Evolutionary conservation across 1,139 yeast genomes (phyloP).

Genomic region (Geotrichum cucujoidarum): DNA sequence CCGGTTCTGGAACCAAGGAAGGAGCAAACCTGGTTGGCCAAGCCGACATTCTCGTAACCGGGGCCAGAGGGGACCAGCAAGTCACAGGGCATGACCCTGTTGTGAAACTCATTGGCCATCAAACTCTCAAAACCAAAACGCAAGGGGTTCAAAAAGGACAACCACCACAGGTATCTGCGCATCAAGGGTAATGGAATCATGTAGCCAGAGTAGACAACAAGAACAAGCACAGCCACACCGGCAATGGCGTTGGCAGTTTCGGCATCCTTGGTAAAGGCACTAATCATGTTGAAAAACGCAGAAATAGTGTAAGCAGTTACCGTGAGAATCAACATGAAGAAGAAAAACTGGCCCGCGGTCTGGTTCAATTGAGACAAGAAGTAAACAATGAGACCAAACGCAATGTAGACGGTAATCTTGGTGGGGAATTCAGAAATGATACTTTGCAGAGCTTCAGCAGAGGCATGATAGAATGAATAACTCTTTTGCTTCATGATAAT

Average conservation of each 20-base stretch:
- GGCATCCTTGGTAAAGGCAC: constrained; percentile 49
- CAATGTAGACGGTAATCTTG: constrained; percentile 32
- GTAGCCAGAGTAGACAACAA: constrained; percentile 36
- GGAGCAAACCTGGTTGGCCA: constrained; percentile 42
- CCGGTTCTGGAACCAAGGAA: constrained; percentile 42
- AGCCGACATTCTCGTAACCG: constrained; percentile 37
- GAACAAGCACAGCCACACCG: constrained; percentile 44
- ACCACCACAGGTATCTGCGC: constrained; percentile 52
- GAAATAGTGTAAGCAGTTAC: constrained; percentile 44
- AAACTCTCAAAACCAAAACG: constrained; percentile 45
- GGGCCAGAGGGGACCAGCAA: constrained; percentile 34
- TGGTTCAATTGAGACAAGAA: constrained; percentile 39
- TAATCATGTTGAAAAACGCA: constrained; percentile 54
- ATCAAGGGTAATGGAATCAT: constrained; percentile 46
- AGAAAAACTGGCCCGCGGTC: constrained; percentile 43
- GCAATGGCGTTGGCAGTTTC: constrained; percentile 59
- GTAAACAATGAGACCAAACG: constrained; percentile 39
- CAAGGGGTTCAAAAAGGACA: constrained; percentile 46
- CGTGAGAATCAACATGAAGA: constrained; percentile 35
- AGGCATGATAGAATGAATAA: constrained; percentile 44
- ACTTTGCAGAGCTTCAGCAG: constrained; percentile 42
- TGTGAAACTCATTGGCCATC: constrained; percentile 45
- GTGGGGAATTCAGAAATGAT: constrained; percentile 39
- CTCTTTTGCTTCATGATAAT: constrained; percentile 43
- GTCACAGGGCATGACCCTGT: constrained; percentile 40